phyloP scores from a whole-genome alignment of 495 filamentous ascomycete species.

The Talaromyces proteolyticus region DNA sequence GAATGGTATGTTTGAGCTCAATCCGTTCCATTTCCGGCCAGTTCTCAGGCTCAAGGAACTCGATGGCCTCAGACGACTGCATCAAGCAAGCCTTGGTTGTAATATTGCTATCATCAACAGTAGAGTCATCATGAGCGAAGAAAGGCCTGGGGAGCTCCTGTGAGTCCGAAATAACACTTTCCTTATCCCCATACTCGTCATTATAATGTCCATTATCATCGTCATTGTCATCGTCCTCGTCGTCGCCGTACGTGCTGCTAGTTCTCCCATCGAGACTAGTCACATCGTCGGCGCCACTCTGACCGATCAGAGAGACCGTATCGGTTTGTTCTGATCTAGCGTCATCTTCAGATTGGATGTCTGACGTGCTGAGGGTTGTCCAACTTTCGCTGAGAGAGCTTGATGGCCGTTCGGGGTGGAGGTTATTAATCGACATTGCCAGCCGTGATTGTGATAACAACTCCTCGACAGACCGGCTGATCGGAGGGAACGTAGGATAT shows the following conservation, averaged over 20 bases:
- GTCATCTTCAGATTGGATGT: constrained; percentile 40
- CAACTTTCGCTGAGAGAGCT: constrained; percentile 41
- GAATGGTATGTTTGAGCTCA: constrained; percentile 58
- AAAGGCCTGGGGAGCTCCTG: constrained; percentile 34
- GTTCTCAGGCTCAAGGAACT: constrained; percentile 54
- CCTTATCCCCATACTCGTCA: constrained; percentile 19
- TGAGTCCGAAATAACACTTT: constrained; percentile 28
- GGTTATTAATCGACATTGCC: constrained; percentile 35
- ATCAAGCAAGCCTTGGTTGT: constrained; percentile 33
- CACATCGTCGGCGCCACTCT: constrained; percentile 38
- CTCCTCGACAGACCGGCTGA: constrained; percentile 42
- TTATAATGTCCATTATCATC: constrained; percentile 23
- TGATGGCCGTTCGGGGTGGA: constrained; percentile 12
- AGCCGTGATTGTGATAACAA: constrained; percentile 42
- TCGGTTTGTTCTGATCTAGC: constrained; percentile 41
- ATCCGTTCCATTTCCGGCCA: constrained; percentile 46
- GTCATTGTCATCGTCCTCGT: constrained; percentile 23
- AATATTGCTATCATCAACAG: constrained; percentile 37
- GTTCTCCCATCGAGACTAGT: constrained; percentile 38
- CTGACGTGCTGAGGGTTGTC: constrained; percentile 40
- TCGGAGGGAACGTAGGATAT: constrained; percentile 39
- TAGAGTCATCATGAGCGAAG: constrained; percentile 23
- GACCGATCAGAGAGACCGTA: constrained; percentile 38
- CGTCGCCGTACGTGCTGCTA: constrained; percentile 31
- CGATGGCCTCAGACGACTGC: constrained; percentile 43